phyloP scores from a whole-genome alignment of 352 stramenopile species.

The Phytophthora uliginosa region DNA sequence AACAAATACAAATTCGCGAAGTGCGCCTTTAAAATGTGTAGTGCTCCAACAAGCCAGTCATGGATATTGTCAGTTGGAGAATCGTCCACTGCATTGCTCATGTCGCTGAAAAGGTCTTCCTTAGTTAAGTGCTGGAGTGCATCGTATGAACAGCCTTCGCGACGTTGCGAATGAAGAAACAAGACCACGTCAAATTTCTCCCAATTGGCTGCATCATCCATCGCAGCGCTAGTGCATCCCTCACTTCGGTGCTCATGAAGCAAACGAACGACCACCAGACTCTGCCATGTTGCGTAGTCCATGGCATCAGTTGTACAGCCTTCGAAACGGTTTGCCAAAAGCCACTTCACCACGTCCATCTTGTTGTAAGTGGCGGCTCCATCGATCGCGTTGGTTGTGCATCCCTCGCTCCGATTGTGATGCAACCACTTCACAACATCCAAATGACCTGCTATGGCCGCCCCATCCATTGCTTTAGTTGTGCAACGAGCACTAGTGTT shows the following conservation, averaged over 20 bases:
- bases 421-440: slow-evolving; percentile 8
- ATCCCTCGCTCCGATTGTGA: not conserved
- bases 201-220: not conserved
- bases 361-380: not conserved
- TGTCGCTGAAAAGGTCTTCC: not conserved
- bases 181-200: not conserved
- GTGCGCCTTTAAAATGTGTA: no score
- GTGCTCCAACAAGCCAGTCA: not conserved
- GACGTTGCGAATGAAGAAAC: not conserved
- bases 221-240: slow-evolving; percentile 4
- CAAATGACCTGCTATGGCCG: slow-evolving; percentile 2
- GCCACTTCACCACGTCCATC: not conserved
- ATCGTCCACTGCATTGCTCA: not conserved
- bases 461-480: slow-evolving; percentile 14
- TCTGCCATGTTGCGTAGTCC: not conserved
- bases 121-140: not conserved
- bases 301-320: not conserved
- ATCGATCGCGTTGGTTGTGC: not conserved
- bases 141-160: not conserved
- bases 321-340: not conserved
- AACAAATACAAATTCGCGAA: no score
- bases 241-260: not conserved
- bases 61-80: not conserved
- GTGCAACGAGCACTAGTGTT: not conserved
- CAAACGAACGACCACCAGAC: not conserved